Conservation (phyloP, 768 basidiomycete genomes). For the Antrodiella citrinella region DNA sequence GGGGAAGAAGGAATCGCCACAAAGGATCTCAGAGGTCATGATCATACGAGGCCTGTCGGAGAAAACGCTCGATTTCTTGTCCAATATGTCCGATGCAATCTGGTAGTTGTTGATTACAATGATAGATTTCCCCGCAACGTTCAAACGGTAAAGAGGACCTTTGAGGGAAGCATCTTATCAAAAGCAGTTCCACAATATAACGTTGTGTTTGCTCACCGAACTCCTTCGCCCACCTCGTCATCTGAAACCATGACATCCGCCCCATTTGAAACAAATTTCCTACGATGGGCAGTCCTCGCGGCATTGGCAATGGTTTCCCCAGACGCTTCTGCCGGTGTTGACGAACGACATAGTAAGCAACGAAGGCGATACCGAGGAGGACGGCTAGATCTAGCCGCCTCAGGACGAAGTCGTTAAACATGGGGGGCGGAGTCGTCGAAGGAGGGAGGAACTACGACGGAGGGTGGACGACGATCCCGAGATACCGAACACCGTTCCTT, state of each 20-base stretch:
- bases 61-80: constrained; percentile 23
- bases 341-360: not conserved
- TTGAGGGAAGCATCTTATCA: not conserved
- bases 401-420: not conserved
- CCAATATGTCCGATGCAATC: constrained; percentile 29
- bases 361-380: not conserved
- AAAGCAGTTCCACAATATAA: not conserved
- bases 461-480: not conserved
- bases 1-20: constrained; percentile 21
- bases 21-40: constrained; percentile 23
- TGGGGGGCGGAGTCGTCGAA: not conserved
- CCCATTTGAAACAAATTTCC: constrained; percentile 55
- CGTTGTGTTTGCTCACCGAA: constrained; percentile 13
- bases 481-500: too few species aligned
- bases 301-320: constrained; percentile 43
- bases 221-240: constrained; percentile 2
- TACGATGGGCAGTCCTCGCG: constrained; percentile 49
- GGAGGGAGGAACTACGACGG: not conserved
- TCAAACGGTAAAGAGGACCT: constrained; percentile 4
- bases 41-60: constrained; percentile 21
- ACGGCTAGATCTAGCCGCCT: not conserved
- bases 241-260: constrained; percentile 45
- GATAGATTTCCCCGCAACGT: constrained; percentile 5
- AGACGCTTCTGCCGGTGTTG: not conserved
- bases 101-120: constrained; percentile 25